Percentiles rank a stretch among this genome's conserved stretches.
Conservation (phyloP, 305 asterid genomes). For the Striga hermonthica region DNA sequence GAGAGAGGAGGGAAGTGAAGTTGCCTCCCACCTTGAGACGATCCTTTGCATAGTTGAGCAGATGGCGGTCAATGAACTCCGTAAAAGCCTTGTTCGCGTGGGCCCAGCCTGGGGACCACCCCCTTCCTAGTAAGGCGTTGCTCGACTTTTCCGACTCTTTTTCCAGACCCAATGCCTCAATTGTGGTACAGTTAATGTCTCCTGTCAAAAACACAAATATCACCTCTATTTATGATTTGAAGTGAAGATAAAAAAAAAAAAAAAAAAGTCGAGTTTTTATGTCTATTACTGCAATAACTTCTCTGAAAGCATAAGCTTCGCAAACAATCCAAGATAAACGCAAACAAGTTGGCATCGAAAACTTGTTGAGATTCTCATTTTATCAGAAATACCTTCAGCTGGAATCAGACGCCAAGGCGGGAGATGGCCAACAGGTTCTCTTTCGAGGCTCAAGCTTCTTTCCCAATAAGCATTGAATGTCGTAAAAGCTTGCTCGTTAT, state of each 20-base stretch:
- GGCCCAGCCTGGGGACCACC: constrained; percentile 93
- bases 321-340: too few relatives aligned
- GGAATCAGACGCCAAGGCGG: constrained; percentile 68
- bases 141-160: constrained; percentile 75
- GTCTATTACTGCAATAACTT: too few relatives aligned
- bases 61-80: constrained; percentile 60
- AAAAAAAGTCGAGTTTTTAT: too few relatives aligned
- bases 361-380: background rate
- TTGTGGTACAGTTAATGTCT: constrained; percentile 34
- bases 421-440: constrained; percentile 54
- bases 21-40: constrained; percentile 59
- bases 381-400: constrained; percentile 45
- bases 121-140: constrained; percentile 75
- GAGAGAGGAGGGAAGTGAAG: constrained; percentile 85
- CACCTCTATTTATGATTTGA: too few relatives aligned
- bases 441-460: constrained; percentile 56
- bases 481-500: constrained; percentile 56
- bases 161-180: constrained; percentile 75
- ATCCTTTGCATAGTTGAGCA: constrained; percentile 60
- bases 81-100: constrained; percentile 66
- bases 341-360: background rate
- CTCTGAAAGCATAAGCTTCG: too few relatives aligned
- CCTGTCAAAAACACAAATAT: constrained; percentile 37
- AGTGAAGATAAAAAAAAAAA: too few relatives aligned
- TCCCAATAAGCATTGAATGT: constrained; percentile 68